These are phyloP conservation scores for Fusarium decemcellulare DNA, from an alignment of 2,329 filamentous ascomycete species.

Conservation along the genomic window DNA sequence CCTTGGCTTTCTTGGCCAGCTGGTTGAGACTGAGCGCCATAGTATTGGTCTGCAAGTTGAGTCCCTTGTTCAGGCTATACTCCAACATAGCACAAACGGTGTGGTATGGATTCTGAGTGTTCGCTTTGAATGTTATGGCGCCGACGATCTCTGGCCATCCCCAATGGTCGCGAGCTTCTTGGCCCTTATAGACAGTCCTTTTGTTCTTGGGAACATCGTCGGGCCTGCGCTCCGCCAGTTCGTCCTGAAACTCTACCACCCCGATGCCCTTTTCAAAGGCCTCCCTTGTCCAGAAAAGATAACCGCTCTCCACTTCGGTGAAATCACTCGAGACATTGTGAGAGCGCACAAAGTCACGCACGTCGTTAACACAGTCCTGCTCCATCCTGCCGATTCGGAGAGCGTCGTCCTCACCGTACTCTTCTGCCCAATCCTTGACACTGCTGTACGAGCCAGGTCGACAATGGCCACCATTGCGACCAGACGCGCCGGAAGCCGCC, in stretches of 20 bases:
- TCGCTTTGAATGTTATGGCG: slow-evolving; percentile 26
- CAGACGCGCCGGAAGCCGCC: slow-evolving; percentile 21
- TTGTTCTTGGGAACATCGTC: slow-evolving; percentile 31
- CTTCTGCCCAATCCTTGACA: slow-evolving; percentile 19
- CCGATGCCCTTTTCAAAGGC: slow-evolving; percentile 22
- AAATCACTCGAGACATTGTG: slow-evolving; percentile 31
- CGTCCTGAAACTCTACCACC: slow-evolving; percentile 24
- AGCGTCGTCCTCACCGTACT: slow-evolving; percentile 28
- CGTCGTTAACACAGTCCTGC: slow-evolving; percentile 29
- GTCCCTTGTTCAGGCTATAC: slow-evolving; percentile 17
- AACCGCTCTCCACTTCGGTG: slow-evolving; percentile 24
- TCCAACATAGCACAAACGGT: slow-evolving; percentile 27
- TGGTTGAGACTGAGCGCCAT: slow-evolving; percentile 26
- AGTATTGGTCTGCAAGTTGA: slow-evolving; percentile 30
- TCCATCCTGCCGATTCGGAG: slow-evolving; percentile 29
- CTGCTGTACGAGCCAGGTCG: slow-evolving; percentile 24
- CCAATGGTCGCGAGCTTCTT: slow-evolving; percentile 24
- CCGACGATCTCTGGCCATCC: slow-evolving; percentile 23
- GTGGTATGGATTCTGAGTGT: slow-evolving; percentile 30
- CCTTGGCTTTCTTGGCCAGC: slow-evolving; percentile 12
- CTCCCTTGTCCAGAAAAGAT: slow-evolving; percentile 33
- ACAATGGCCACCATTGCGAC: slow-evolving; percentile 27
- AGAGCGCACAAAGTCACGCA: slow-evolving; percentile 26
- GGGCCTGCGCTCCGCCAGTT: slow-evolving; percentile 13
- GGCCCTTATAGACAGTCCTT: slow-evolving; percentile 19